Percentiles rank a stretch among this genome's conserved stretches.
phyloP scores from a whole-genome alignment of 345 rosid genomes.

The Syzygium aromaticum region DNA sequence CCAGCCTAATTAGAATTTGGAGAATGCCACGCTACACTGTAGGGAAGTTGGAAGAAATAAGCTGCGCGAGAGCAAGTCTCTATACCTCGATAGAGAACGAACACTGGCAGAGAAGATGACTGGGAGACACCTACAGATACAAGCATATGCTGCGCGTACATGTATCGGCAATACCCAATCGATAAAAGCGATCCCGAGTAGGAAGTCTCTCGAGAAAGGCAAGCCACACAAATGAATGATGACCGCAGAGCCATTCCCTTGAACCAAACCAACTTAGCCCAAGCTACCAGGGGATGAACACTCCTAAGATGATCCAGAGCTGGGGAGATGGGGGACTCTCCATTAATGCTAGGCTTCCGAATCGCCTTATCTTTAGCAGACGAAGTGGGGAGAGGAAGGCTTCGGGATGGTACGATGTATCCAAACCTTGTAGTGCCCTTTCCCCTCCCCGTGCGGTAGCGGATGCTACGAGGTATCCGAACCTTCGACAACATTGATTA shows the following conservation, averaged over 20 bases:
- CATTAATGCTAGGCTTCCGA: no score
- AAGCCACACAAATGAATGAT: background rate
- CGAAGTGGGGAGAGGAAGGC: background rate
- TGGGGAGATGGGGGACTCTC: no score
- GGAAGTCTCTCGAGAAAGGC: background rate
- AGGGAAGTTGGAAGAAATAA: background rate
- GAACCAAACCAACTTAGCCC: background rate
- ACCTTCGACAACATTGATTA: no score
- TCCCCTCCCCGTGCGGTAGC: no score
- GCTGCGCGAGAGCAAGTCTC: background rate
- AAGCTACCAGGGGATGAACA: background rate
- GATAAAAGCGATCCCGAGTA: fast-evolving
- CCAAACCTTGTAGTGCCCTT: no score
- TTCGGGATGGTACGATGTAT: background rate
- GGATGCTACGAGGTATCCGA: no score
- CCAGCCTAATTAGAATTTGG: background rate
- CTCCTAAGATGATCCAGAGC: no score
- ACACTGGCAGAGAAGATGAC: background rate
- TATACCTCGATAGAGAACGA: background rate
- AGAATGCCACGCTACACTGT: background rate
- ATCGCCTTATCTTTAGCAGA: background rate
- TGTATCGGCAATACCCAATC: background rate
- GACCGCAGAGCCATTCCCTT: background rate
- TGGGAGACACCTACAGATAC: background rate
- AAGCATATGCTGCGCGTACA: fast-evolving